Conservation (phyloP, 352 stramenopile species). For the Salisapilia sapeloensis region DNA sequence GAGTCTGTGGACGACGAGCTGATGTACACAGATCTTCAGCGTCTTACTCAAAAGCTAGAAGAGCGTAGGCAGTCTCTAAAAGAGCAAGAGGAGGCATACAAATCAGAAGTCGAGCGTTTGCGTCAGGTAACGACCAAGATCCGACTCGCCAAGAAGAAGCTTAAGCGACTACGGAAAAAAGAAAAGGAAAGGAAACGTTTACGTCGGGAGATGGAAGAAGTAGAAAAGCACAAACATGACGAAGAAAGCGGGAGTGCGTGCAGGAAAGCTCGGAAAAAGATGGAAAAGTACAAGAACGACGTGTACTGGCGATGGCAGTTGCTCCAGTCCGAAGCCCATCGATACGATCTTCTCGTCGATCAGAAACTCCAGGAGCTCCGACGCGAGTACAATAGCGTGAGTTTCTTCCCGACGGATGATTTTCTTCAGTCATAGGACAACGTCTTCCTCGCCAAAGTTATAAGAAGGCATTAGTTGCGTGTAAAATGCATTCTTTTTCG, state of each 20-base stretch:
- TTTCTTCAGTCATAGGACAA: too few relatives aligned
- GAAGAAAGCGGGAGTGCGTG: constrained; percentile 4
- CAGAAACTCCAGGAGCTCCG: constrained; percentile 27
- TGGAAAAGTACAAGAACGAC: constrained; percentile 21
- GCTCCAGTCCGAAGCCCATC: constrained; percentile 33
- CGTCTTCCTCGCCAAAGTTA: too few relatives aligned
- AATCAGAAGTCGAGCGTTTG: constrained; percentile 9
- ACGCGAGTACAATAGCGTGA: constrained; percentile 54
- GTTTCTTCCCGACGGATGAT: too few relatives aligned
- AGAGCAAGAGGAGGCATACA: constrained; percentile 15
- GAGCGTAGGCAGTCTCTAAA: constrained; percentile 6
- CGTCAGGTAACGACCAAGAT: constrained; percentile 16
- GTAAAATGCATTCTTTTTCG: too few relatives aligned
- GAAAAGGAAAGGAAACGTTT: constrained; percentile 15
- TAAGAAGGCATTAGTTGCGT: too few relatives aligned
- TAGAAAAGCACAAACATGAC: constrained; percentile 3
- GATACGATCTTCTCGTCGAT: constrained; percentile 34
- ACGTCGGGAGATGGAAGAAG: constrained; percentile 10
- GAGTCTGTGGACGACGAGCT: too few relatives aligned
- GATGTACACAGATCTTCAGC: not conserved
- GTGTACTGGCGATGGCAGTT: constrained; percentile 37
- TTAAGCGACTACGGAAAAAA: constrained; percentile 18
- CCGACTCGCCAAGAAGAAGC: constrained; percentile 11
- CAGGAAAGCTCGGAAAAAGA: constrained; percentile 23
- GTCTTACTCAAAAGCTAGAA: not conserved